Conservation (phyloP, 2,329 filamentous ascomycete species). For the Fusarium camptoceras region DNA sequence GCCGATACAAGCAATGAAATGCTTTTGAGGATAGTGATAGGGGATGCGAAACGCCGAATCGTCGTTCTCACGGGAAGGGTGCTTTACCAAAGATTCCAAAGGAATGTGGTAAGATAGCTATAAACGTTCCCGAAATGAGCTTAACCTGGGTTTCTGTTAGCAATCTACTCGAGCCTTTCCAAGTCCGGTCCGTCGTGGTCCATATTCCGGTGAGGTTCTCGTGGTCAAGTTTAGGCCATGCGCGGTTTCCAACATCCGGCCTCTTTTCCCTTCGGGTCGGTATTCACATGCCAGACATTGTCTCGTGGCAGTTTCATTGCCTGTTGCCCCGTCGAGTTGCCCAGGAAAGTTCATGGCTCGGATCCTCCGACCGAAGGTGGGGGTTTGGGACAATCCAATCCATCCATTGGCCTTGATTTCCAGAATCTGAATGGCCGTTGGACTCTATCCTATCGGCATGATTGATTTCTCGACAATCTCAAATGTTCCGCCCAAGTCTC, state of each 20-base stretch:
- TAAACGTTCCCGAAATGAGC: constrained; percentile 56
- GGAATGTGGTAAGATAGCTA: constrained; percentile 55
- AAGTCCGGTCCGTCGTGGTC: constrained; percentile 3
- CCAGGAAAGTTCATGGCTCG: not conserved
- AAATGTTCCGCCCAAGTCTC: not conserved
- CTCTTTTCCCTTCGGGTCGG: not conserved
- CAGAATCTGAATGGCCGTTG: not conserved
- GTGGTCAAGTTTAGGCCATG: not conserved
- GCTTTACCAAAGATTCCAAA: constrained; percentile 56
- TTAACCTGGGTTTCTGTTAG: constrained; percentile 53
- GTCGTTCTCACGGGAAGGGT: constrained; percentile 46
- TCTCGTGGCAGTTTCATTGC: not conserved
- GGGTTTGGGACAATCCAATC: not conserved
- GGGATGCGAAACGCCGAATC: constrained; percentile 46
- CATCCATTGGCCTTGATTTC: not conserved
- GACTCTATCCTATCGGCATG: not conserved
- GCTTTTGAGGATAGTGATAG: constrained; percentile 44
- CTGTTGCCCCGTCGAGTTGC: not conserved
- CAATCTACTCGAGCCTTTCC: not conserved
- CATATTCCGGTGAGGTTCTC: not conserved
- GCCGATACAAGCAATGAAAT: constrained; percentile 53
- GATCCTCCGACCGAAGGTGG: not conserved
- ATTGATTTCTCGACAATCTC: no score
- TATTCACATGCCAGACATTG: not conserved
- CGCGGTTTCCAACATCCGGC: not conserved